phyloP scores from a whole-genome alignment of 2,329 filamentous ascomycete genomes.

The Ophiostoma angusticollis region DNA sequence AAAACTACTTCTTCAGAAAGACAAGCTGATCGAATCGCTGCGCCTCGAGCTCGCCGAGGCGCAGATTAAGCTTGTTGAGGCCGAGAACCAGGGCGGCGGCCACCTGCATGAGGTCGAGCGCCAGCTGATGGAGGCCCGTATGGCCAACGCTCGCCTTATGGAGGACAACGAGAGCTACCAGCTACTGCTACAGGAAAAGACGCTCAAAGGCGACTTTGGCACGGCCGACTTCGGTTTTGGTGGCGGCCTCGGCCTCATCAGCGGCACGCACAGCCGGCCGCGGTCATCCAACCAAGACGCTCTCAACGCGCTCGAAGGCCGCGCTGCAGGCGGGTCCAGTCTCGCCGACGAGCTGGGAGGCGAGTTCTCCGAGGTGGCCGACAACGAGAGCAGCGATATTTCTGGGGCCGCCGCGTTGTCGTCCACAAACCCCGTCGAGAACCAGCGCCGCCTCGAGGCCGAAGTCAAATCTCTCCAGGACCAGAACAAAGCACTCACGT shows the following conservation, averaged over 20 bases:
- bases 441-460: slow-evolving; percentile 56
- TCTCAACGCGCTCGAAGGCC: slow-evolving; percentile 50
- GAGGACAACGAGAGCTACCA: slow-evolving; percentile 99
- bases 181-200: slow-evolving; percentile 85
- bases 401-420: background rate
- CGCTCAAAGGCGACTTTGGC: slow-evolving; percentile 83
- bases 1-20: slow-evolving; percentile 84
- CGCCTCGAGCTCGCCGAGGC: slow-evolving; percentile 86
- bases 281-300: slow-evolving; percentile 48
- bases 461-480: slow-evolving; percentile 75
- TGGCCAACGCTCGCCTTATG: slow-evolving; percentile 92
- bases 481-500: slow-evolving; percentile 89
- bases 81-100: slow-evolving; percentile 84
- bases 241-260: slow-evolving; percentile 20
- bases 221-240: slow-evolving; percentile 69
- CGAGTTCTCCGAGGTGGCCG: slow-evolving; percentile 60
- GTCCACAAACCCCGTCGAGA: slow-evolving; percentile 23
- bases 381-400: slow-evolving; percentile 7
- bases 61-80: slow-evolving; percentile 88
- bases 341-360: slow-evolving; percentile 91
- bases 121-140: slow-evolving; percentile 77
- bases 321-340: slow-evolving; percentile 29
- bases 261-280: slow-evolving; percentile 9
- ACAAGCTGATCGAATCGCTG: slow-evolving; percentile 87
- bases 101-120: slow-evolving; percentile 83